These are phyloP conservation scores for Coemansia asiatica DNA, from an alignment of 192 early-diverging fungal species.

Conservation along the genomic window DNA sequence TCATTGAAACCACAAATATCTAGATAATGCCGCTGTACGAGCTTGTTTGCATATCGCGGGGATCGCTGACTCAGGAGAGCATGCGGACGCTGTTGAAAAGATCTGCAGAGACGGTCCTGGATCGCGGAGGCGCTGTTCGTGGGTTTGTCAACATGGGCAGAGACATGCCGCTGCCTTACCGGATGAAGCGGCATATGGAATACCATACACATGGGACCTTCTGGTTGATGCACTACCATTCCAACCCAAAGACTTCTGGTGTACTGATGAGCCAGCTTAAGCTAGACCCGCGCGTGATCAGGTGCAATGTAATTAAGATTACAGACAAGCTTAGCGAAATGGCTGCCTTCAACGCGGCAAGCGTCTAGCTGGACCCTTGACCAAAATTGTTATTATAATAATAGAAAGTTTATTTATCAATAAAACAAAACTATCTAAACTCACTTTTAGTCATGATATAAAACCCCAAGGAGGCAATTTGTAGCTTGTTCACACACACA, in stretches of 20 bases:
- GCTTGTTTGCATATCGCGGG: conserved; percentile 66
- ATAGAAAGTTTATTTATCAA: too few species aligned
- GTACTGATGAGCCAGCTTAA: conserved; percentile 65
- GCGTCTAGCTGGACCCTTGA: background rate
- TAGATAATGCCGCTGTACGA: conserved; percentile 67
- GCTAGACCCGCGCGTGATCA: conserved; percentile 70
- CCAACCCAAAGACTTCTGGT: conserved; percentile 63
- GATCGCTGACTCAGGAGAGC: conserved; percentile 59
- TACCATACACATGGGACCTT: conserved; percentile 66
- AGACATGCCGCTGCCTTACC: conserved; percentile 71
- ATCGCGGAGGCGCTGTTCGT: conserved; percentile 83
- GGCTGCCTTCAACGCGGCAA: background rate
- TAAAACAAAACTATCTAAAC: too few species aligned
- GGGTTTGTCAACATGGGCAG: conserved; percentile 73
- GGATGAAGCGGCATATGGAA: conserved; percentile 89
- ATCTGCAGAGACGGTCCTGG: conserved; percentile 75
- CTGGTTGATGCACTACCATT: conserved; percentile 79
- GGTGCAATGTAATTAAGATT: conserved; percentile 71
- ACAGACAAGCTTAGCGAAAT: conserved; percentile 65
- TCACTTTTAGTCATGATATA: too few species aligned
- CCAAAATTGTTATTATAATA: too few species aligned
- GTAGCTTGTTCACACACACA: too few species aligned
- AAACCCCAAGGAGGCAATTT: too few species aligned
- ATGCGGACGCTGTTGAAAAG: conserved; percentile 71
- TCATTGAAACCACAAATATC: background rate